These are phyloP conservation scores for Lentinula lateritia DNA, from an alignment of 768 basidiomycete genomes.

Conservation along the genomic window DNA sequence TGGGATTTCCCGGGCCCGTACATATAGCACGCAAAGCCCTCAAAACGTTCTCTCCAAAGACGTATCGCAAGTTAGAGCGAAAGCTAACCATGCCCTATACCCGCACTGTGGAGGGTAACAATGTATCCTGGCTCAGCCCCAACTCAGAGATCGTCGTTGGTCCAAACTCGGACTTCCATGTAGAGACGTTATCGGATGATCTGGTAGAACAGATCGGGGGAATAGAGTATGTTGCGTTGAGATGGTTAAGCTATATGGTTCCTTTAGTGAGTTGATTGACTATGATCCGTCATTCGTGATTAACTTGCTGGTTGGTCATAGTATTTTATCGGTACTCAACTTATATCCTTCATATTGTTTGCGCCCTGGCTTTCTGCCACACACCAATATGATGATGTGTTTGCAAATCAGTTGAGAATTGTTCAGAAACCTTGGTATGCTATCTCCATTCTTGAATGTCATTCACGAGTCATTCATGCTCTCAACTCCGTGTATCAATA, in stretches of 20 bases:
- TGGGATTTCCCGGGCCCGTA: slow-evolving; percentile 43
- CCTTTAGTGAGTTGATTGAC: slow-evolving; percentile 28
- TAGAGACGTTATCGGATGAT: slow-evolving; percentile 53
- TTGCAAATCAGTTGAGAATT: slow-evolving; percentile 38
- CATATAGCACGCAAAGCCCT: slow-evolving; percentile 32
- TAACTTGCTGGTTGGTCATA: slow-evolving; percentile 27
- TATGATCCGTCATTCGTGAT: neutral
- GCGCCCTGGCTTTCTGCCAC: slow-evolving; percentile 53
- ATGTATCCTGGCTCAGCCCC: slow-evolving; percentile 27
- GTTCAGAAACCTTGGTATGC: slow-evolving; percentile 58
- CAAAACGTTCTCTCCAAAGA: slow-evolving; percentile 33
- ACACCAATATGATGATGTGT: slow-evolving; percentile 42
- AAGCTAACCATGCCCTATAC: slow-evolving; percentile 48
- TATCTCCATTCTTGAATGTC: neutral
- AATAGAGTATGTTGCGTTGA: slow-evolving; percentile 66
- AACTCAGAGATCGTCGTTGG: slow-evolving; percentile 43
- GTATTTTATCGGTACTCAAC: slow-evolving; percentile 61
- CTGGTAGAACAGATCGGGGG: slow-evolving; percentile 72
- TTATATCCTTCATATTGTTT: slow-evolving; percentile 51
- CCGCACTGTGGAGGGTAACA: slow-evolving; percentile 31
- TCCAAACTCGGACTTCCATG: slow-evolving; percentile 53
- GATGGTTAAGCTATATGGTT: slow-evolving; percentile 43
- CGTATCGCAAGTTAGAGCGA: slow-evolving; percentile 37
- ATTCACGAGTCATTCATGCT: neutral
- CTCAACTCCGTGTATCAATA: slow-evolving; percentile 8